Base-by-base conservation (phyloP, 2,329 filamentous ascomycete species). In the Trichoderma aggressivum region DNA sequence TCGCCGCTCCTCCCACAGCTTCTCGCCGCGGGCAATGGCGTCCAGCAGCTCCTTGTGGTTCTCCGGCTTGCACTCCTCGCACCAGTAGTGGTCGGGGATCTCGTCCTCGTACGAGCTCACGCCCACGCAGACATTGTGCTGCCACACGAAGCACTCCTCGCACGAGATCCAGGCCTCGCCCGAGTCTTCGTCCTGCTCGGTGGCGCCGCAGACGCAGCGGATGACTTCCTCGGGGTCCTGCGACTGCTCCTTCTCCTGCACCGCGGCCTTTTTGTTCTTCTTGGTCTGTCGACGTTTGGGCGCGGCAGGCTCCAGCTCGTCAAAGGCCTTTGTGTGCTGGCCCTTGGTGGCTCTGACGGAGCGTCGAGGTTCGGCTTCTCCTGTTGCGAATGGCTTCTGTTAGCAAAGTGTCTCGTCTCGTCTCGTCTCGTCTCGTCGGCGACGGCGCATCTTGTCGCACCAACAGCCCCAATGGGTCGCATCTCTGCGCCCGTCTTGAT, bases 281-380 rank as follows among this genome's bases (percentile, higher is more conserved):
- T 84, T 84, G 76, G 80, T 81, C 72, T 81, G 80, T 82, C 85
- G 85, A 77, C 83, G 83, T 78, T 90, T 90, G 68, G 87, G 83
- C 70, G 87, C 84, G 72, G 84, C 79, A 3, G 84, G 84, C 73
- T 93, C 92, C 75, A 92, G 87, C 70, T 91, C 86, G 78, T 97
- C 94, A 76, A 94, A 91, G 75, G 92, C 92, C 82, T 97, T 97
- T 30, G 90, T 91, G 82, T 98, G 94, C 78, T 98, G 94, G 79
- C 96, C 96, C 80, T 99, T 99, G 74, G 96, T 99, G 77, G 95
- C 94, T 78, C 96, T 92, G 75, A 96, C 94, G 56, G 96, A 99
- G 79, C 96, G 93, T 81, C 96, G 92, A 72, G 94, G 93, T 87
- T 98, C 95, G 71, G 84, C 81, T 81, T 89, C 86, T 79, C 81